Evolutionary conservation across 192 early-diverging fungal species (phyloP).

Genomic region (Mortierella hygrophila): DNA sequence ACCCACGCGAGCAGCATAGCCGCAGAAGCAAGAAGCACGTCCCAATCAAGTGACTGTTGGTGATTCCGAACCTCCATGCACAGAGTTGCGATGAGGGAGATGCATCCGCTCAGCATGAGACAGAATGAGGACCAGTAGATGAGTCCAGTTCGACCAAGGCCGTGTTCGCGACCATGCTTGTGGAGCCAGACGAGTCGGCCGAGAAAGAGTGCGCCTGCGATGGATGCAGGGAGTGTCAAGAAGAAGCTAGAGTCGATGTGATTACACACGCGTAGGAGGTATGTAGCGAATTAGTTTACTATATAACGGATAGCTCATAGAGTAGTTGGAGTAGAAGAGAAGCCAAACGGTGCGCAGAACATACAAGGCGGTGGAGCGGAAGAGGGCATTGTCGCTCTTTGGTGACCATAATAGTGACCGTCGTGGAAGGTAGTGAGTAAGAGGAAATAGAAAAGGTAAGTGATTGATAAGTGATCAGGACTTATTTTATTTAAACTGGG

Average conservation of each 20-base stretch:
- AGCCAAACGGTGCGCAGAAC: neutral
- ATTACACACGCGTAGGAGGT: neutral
- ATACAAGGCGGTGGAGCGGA: neutral
- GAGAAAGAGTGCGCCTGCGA: slow-evolving; percentile 14
- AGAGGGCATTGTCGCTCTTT: neutral
- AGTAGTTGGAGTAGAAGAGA: neutral
- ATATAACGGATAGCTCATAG: no score
- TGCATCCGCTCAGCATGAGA: slow-evolving; percentile 13
- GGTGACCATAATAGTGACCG: neutral
- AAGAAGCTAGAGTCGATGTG: neutral
- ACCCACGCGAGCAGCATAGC: slow-evolving; percentile 35
- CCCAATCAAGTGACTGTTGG: neutral
- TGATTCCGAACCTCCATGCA: neutral
- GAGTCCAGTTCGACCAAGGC: slow-evolving; percentile 20
- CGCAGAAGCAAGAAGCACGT: neutral
- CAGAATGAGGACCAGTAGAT: slow-evolving; percentile 37
- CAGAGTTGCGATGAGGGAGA: neutral
- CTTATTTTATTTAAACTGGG: neutral
- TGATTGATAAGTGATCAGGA: neutral
- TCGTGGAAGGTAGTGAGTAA: neutral
- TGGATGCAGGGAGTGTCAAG: slow-evolving; percentile 18
- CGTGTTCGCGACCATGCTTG: slow-evolving; percentile 18
- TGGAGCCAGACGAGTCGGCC: slow-evolving; percentile 12
- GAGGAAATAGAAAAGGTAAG: neutral
- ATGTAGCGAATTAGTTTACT: neutral